These are phyloP conservation scores for Tetraselmis chui DNA, from an alignment of 139 green algal species.

Conservation along the genomic window DNA sequence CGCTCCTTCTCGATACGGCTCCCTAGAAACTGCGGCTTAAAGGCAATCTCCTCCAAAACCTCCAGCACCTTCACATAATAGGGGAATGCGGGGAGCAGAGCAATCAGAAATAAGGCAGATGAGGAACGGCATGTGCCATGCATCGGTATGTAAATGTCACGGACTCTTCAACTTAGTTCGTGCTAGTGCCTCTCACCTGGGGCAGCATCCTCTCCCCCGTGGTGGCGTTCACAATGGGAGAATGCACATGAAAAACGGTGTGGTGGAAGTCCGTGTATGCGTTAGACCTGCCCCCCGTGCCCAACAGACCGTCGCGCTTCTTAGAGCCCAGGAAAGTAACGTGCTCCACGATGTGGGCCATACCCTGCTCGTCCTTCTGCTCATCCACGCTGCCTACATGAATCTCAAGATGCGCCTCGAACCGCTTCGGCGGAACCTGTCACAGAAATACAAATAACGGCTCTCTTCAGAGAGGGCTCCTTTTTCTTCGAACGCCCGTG, in stretches of 20 bases:
- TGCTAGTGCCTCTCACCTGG: slow-evolving; percentile 64
- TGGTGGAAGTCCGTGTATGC: slow-evolving; percentile 99
- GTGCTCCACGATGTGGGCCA: slow-evolving; percentile 98
- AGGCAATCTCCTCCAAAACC: slow-evolving; percentile 87
- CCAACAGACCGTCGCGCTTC: slow-evolving; percentile 84
- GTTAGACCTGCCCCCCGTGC: slow-evolving; percentile 86
- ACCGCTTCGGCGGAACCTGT: slow-evolving; percentile 82
- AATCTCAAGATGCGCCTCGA: slow-evolving; percentile 93
- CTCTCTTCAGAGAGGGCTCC: too few species aligned
- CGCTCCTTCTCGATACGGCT: slow-evolving; percentile 95
- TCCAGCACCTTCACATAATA: slow-evolving; percentile 88
- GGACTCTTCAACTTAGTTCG: too few species aligned
- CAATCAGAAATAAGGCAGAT: too few species aligned
- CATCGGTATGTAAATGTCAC: too few species aligned
- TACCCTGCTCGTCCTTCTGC: slow-evolving; percentile 69
- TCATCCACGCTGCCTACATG: slow-evolving; percentile 76
- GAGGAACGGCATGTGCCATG: too few species aligned
- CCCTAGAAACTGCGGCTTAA: slow-evolving; percentile 75
- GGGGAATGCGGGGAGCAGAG: too few species aligned
- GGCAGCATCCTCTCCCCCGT: slow-evolving; percentile 72
- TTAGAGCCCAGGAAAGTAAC: slow-evolving; percentile 95
- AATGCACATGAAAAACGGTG: slow-evolving; percentile 99
- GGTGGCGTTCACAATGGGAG: slow-evolving; percentile 66
- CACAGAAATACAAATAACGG: too few species aligned
- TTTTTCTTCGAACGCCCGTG: too few species aligned